These are phyloP conservation scores for Fusarium bactridioides DNA, from an alignment of 2,329 filamentous ascomycete species.

Conservation along the genomic window DNA sequence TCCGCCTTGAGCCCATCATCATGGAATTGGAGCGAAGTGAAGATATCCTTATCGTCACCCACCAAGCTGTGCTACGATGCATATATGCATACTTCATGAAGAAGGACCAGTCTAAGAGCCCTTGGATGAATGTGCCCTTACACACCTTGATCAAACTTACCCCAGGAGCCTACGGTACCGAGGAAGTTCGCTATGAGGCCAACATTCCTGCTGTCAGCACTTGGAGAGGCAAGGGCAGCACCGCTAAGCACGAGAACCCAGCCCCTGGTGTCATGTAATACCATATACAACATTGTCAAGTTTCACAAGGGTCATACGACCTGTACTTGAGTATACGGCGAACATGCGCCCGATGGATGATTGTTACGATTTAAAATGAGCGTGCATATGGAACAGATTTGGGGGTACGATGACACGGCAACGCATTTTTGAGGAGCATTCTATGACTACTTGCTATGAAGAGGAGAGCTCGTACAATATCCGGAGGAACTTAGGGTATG, in stretches of 20 bases:
- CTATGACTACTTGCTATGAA: constrained; percentile 13
- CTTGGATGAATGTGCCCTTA: constrained; percentile 98
- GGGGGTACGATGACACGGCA: constrained; percentile 14
- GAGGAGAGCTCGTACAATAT: constrained; percentile 6
- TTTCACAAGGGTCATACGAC: background rate
- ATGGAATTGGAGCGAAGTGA: constrained; percentile 98
- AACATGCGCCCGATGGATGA: background rate
- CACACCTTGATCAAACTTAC: constrained; percentile 97
- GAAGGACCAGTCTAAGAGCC: constrained; percentile 87
- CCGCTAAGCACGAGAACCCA: constrained; percentile 83
- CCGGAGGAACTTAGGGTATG: background rate
- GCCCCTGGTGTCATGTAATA: constrained; percentile 47
- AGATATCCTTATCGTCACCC: constrained; percentile 97
- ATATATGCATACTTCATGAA: constrained; percentile 99
- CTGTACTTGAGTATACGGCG: background rate
- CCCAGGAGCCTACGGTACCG: constrained; percentile 90
- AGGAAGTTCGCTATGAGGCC: constrained; percentile 86
- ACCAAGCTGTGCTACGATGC: constrained; percentile 94
- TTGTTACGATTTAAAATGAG: constrained; percentile 28
- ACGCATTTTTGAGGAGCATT: constrained; percentile 21
- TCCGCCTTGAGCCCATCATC: constrained; percentile 97
- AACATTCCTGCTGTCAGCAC: constrained; percentile 96
- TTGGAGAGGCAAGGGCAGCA: constrained; percentile 92
- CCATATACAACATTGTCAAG: background rate
- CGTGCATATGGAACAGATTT: constrained; percentile 22